Conservation (phyloP, 129 eudicot species). For the Tagetes patula region DNA sequence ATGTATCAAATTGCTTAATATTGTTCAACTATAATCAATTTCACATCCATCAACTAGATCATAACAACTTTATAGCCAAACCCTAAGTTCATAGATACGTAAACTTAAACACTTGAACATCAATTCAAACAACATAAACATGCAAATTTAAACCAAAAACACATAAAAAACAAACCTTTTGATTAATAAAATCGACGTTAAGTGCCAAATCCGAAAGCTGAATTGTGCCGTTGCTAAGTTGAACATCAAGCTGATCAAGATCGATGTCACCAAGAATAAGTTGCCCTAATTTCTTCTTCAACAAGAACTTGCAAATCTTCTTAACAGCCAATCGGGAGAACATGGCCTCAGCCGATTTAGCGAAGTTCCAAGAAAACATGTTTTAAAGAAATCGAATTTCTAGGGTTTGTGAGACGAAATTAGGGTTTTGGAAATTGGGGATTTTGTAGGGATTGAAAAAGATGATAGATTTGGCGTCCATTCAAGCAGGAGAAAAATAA, state of each 20-base stretch:
- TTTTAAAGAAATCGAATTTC: neutral
- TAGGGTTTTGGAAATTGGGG: constrained; percentile 32
- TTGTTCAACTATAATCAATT: no score
- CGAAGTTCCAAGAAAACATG: constrained; percentile 83
- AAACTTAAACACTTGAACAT: neutral
- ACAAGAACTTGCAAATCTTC: constrained; percentile 66
- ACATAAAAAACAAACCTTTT: constrained; percentile 45
- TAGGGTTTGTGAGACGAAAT: constrained; percentile 28
- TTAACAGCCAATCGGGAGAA: constrained; percentile 77
- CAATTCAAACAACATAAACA: constrained; percentile 18
- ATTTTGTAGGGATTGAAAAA: constrained; percentile 8
- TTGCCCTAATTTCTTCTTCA: constrained; percentile 94
- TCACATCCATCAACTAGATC: no score
- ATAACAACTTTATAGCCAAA: neutral
- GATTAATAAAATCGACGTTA: constrained; percentile 75
- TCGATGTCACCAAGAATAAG: constrained; percentile 87
- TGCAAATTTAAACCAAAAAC: neutral
- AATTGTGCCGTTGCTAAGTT: constrained; percentile 75
- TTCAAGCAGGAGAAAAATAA: constrained; percentile 25
- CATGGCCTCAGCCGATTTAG: constrained; percentile 90
- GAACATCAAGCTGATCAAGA: constrained; percentile 93
- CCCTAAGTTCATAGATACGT: neutral
- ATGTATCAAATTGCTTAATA: neutral
- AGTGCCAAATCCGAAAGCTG: constrained; percentile 88
- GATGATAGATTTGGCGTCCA: constrained; percentile 32